Base-by-base conservation (phyloP, 2,329 filamentous ascomycete genomes). In the Dactylellina drechsleri region DNA sequence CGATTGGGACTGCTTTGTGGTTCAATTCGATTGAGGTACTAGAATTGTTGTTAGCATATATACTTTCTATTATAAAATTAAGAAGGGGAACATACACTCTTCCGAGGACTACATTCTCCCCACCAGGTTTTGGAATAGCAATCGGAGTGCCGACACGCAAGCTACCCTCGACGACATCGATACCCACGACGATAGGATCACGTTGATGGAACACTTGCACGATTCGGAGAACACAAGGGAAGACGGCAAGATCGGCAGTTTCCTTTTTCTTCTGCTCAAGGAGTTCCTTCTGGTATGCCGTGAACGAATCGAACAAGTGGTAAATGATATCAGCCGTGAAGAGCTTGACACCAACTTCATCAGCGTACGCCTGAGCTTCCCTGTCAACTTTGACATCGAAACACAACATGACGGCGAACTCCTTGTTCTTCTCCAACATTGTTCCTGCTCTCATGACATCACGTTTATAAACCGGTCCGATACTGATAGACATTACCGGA, bases 381-480 rank as follows among this genome's bases (percentile, higher is more conserved):
- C 97, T 98, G 84, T 99, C 95, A 15, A 99, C 92, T 85, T 97
- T 98, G 84, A 99, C 95, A 82, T 99, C 96, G 86, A 99, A 99
- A 83, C 95, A 98, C 59, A 99, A 89, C 95, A 99, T 99, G 81
- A 98, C 92, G n/a, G 95, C 95, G 47, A 76, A 79, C 45, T 70
- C 65, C 15, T 76, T 76, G 18, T 76, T 68, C 54, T 70, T 76
- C 47, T 76, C 72, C 58, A 76, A 65, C 72, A 76, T 76, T 15
- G 92, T 91, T 80, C 92, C 93, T 1, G 85, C 92, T 87, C 89
- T 93, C 87, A 98, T 95, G 65, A 99, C 92, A 83, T 99, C 95
- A 80, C 95, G 92, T 86, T 97, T 97, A 88, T 92, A 98, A 45
- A 99, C 94, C 1, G 95, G 95, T 56, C 95, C 95, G 80, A 99